Conservation (phyloP, 2,329 filamentous ascomycete genomes). For the Alternaria sp. region DNA sequence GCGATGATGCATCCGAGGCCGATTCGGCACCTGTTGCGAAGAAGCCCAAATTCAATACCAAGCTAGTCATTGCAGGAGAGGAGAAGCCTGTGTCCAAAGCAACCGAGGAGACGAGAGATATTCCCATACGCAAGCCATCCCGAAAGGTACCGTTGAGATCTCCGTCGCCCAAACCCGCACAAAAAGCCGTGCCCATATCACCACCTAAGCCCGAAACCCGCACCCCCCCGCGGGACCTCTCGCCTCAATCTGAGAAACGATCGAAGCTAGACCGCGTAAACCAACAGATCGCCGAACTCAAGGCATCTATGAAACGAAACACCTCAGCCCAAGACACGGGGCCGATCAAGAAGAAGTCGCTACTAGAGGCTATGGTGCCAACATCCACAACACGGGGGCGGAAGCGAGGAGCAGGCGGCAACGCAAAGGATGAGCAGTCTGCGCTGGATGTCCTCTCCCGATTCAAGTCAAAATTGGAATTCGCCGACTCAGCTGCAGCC, state of each 20-base stretch:
- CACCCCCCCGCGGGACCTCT: slow-evolving; percentile 51
- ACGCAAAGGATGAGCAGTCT: slow-evolving; percentile 57
- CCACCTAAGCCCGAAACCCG: slow-evolving; percentile 30
- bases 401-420: slow-evolving; percentile 70
- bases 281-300: slow-evolving; percentile 80
- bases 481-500: slow-evolving; percentile 49
- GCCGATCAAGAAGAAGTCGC: slow-evolving; percentile 63
- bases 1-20: slow-evolving; percentile 67
- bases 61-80: slow-evolving; percentile 66
- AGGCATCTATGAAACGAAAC: slow-evolving; percentile 80
- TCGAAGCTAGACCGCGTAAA: slow-evolving; percentile 73
- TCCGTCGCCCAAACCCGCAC: slow-evolving; percentile 33
- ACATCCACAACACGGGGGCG: slow-evolving; percentile 73
- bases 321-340: slow-evolving; percentile 42
- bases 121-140: slow-evolving; percentile 46
- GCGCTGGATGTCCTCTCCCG: slow-evolving; percentile 76
- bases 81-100: slow-evolving; percentile 52
- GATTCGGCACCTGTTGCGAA: slow-evolving; percentile 69
- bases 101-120: slow-evolving; percentile 39
- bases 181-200: slow-evolving; percentile 22
- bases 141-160: slow-evolving; percentile 38
- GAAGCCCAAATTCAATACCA: slow-evolving; percentile 80
- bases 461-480: slow-evolving; percentile 78
- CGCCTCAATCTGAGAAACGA: slow-evolving; percentile 50
- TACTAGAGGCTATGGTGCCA: slow-evolving; percentile 77